Evolutionary conservation across 2,329 filamentous ascomycete genomes (phyloP).

Genomic region (Daldinia sp.): DNA sequence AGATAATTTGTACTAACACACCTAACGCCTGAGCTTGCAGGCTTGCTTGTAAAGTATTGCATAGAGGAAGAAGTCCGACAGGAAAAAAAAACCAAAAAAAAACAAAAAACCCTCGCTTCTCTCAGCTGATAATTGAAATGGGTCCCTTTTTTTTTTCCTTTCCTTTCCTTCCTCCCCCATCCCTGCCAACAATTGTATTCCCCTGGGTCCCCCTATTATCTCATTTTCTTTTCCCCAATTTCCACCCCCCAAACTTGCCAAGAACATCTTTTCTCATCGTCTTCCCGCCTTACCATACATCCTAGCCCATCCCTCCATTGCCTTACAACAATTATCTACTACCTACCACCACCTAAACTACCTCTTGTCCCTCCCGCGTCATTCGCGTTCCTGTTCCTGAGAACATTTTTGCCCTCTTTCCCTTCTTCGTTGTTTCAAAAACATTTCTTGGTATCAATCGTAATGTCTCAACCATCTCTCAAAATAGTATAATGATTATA

Average conservation of each 20-base stretch:
- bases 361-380: constrained; percentile 20
- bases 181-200: constrained; percentile 28
- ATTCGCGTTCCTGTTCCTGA: constrained; percentile 22
- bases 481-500: constrained; percentile 43
- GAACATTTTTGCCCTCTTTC: constrained; percentile 4
- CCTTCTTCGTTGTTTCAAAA: constrained; percentile 25
- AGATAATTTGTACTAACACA: no score
- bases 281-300: constrained; percentile 28
- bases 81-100: neutral
- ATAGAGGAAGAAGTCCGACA: neutral
- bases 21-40: neutral
- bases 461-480: constrained; percentile 43
- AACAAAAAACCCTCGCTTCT: neutral
- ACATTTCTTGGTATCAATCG: constrained; percentile 31
- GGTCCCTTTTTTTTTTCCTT: neutral
- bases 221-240: constrained; percentile 41
- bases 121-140: constrained; percentile 32
- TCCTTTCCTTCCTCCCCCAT: neutral
- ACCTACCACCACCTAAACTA: no score
- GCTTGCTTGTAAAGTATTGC: neutral
- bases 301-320: no score
- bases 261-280: constrained; percentile 45
- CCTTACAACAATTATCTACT: constrained; percentile 6
- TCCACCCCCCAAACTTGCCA: constrained; percentile 45
- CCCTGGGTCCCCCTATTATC: constrained; percentile 28